Evolutionary conservation across 345 rosid genomes (phyloP), one percentile per base, ranked within the genome.

Genomic region (Ceriops decandra): DNA sequence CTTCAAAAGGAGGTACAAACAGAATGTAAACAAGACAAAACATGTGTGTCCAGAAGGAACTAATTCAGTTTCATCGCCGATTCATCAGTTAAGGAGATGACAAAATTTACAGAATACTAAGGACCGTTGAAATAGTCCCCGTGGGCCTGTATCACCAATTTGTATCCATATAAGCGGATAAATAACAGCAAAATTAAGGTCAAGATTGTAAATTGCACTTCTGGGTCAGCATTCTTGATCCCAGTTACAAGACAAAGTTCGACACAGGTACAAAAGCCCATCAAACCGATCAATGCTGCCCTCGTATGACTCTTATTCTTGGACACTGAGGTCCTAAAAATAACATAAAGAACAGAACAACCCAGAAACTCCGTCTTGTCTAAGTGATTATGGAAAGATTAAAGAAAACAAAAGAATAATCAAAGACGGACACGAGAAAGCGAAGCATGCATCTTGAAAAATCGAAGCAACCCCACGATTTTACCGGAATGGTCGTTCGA

Each of bases 1-100:
- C 5, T 8, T 46, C 16, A 28, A 68, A 68, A 72, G 62, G 46
- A 26, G 69, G 60, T 71, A 24, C 59, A 77, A 66, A 62, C 32
- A 42, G 28, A 54, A 5, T 7, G 30, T 54, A 54, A 54, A 24
- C 59, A 24, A 54, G 30, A 8, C 59, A 9, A 54, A 8, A 27
- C 28, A 22, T 27, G 30, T 54, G 24, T 54, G 24, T 22, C 10
- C 16, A 5, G 58, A 21, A 27, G 10, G 16, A 22, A 54, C 28
- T 27, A 15, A 54, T 54, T 54, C 59, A 54, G 59, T 54, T 54
- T 27, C 16, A 54, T 9, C n/a, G 16, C 16, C n/a, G 5, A 27
- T 54, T 54, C 6, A 54, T 54, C 16, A 9, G 28, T 27, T 9
- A 22, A 54, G 59, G 6, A 54, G 30, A 54, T 54, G 59, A 54